A percentile compares a stretch with the other conserved stretches of the same genome.
These are phyloP conservation scores for Elsinoe batatas DNA, from an alignment of 2,329 filamentous ascomycete genomes.

Conservation along the genomic window DNA sequence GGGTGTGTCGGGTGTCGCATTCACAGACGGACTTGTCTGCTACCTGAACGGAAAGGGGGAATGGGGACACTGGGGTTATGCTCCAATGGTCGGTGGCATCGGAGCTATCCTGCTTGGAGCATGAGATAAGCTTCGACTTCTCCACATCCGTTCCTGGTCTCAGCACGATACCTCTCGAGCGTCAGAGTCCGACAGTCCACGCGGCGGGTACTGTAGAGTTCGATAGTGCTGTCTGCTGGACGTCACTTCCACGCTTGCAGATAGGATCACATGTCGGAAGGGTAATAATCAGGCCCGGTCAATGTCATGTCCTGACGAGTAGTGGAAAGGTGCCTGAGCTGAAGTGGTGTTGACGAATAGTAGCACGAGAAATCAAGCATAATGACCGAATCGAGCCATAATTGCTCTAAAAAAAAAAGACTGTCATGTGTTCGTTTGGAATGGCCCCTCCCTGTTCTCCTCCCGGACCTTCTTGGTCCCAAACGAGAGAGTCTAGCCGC, in stretches of 20 bases:
- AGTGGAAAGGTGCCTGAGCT: not conserved
- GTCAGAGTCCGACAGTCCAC: not conserved
- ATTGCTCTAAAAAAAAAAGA: conserved; percentile 6
- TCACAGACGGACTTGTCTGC: conserved; percentile 39
- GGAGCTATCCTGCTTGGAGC: conserved; percentile 20
- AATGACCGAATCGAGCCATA: not conserved
- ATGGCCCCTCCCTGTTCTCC: not conserved
- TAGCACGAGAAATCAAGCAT: conserved; percentile 7
- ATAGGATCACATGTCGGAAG: not conserved
- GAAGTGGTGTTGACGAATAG: not conserved
- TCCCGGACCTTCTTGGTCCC: not conserved
- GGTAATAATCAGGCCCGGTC: not conserved
- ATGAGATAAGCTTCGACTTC: not conserved
- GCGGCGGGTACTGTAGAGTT: not conserved
- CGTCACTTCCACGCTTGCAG: not conserved
- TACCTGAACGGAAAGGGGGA: conserved; percentile 31
- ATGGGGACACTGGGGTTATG: conserved; percentile 44
- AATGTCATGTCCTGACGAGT: not conserved
- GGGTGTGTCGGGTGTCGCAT: conserved; percentile 33
- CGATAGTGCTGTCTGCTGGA: not conserved
- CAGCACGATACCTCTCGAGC: not conserved
- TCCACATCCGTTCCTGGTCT: not conserved
- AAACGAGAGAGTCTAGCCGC: conserved; percentile 5
- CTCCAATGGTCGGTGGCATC: conserved; percentile 30
- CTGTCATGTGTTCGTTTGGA: not conserved